Evolutionary conservation across 106 monocot genomes (phyloP), one percentile per base, ranked within the genome.

Genomic region (Triglochin maritima): DNA sequence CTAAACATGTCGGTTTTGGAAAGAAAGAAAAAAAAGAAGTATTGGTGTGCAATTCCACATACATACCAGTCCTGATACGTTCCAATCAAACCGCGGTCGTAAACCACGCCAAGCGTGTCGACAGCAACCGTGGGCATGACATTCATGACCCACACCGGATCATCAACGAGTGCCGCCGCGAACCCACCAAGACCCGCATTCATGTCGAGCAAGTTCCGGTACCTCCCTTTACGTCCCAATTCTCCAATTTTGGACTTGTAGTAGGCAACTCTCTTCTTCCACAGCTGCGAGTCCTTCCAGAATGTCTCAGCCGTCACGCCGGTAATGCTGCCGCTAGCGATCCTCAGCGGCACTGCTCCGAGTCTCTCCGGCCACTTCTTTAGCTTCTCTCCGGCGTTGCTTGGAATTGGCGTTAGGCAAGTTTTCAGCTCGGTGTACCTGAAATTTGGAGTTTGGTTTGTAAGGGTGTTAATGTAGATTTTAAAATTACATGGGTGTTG

Each of bases 121-220:
- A 52, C 66, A 4, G 65, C 73, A 12, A 68, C 59, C 0, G 82
- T 77, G 2, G 84, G 84, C 44, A 86, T 67, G 15, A 82, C 70
- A 57, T 86, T 86, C 86, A 86, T 82, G 64, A 86, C 86, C 86
- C 86, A 86, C 29, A 82, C 77, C 4, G 86, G 82, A n/a, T 79
- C 82, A 13, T 64, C 62, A 44, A 67, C 17, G n/a, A 86, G 44
- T 2, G 82, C 82, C 0, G 82, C 77, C 0, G 86, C 86, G 53
- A 86, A 82, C 0, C 86, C 82, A 0, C 86, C 86, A 8, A 82
- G 44, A 1, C 50, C 15, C 0, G 86, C 72, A 55, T 86, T 82
- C 86, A 86, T 86, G 48, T 86, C 86, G 46, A 86, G 70, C 62
- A 86, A 29, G 54, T 86, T 86, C 11, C 86, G 64, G 58, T 77